Evolutionary conservation across 2,329 filamentous ascomycete species (phyloP), one percentile per base, ranked within the genome.

Genomic region (Amauroascus verrucosus): DNA sequence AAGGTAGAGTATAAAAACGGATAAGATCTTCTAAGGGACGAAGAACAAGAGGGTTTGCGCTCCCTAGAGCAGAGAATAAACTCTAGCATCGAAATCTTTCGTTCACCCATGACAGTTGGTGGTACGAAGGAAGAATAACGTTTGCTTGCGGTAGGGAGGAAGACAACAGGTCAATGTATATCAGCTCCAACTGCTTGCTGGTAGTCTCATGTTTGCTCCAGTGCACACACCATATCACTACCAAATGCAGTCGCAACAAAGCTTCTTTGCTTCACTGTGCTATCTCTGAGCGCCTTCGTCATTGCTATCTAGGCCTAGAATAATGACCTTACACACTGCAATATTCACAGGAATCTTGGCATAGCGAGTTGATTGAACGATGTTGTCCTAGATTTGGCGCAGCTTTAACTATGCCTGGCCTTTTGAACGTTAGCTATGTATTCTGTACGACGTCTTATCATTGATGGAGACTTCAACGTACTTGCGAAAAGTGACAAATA

Each of bases 11-110:
- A 18, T 20, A n/a, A 6, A 33, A 32, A 24, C 13, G 45, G 46
- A 16, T 37, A 18, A 11, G 18, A 11, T 14, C 28, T 48, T 30
- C 22, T 26, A 1, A 3, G 46, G 18, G 32, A 18, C 7, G 33
- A 13, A 3, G 28, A 20, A 8, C 44, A 28, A 33, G 4, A 2
- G 2, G n/a, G 16, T 14, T 46, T 22, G 7, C 44, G 46, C 13
- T 48, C 46, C 20, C 32, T 26, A 6, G 46, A 48, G 33, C 33
- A 48, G n/a, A 48, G 46, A 13, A 48, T 14, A n/a, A 48, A 2
- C 13, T 37, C 16, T 7, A 38, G 32, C 4, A 48, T 24, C 6
- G 45, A 28, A 11, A 7, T n/a, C 20, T 18, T 48, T 48, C 45
- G 45, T 32, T 37, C 32, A 9, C 32, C 33, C 46, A 48, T 48